Percentiles rank a stretch among this genome's conserved stretches.
Conservation (phyloP, 192 early-diverging fungal genomes). For the Glomus cerebriforme region DNA sequence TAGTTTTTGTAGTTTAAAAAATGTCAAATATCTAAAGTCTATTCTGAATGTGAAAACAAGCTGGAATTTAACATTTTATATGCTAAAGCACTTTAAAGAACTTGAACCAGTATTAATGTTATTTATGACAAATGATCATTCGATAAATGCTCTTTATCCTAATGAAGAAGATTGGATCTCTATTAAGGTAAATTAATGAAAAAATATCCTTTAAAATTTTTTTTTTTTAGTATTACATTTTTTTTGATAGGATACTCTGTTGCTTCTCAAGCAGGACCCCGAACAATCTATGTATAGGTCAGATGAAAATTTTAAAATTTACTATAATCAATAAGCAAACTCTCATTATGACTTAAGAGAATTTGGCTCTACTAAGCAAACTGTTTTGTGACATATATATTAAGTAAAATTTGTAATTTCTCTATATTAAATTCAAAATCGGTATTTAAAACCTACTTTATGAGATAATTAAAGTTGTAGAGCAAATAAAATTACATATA, state of each 20-base stretch:
- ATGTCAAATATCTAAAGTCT: constrained; percentile 2
- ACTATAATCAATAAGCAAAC: too few species aligned
- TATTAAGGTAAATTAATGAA: not conserved
- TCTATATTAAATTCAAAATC: too few species aligned
- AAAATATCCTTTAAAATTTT: not conserved
- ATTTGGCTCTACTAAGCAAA: too few species aligned
- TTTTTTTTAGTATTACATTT: not conserved
- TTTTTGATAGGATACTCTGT: not conserved
- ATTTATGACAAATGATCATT: not conserved
- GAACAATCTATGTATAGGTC: too few species aligned
- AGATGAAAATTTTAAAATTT: too few species aligned
- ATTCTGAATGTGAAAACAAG: not conserved
- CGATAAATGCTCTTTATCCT: not conserved
- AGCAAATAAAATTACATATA: too few species aligned
- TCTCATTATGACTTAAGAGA: too few species aligned
- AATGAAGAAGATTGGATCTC: not conserved
- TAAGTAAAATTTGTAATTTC: too few species aligned
- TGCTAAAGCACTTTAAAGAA: not conserved
- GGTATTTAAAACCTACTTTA: too few species aligned
- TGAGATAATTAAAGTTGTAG: too few species aligned
- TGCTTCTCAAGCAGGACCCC: constrained; percentile 9
- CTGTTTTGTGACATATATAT: too few species aligned
- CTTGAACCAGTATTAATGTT: not conserved
- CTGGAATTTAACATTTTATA: not conserved
- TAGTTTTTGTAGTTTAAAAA: not conserved